Evolutionary conservation across 495 filamentous ascomycete genomes (phyloP).

Genomic region (Aspergillus haitiensis): DNA sequence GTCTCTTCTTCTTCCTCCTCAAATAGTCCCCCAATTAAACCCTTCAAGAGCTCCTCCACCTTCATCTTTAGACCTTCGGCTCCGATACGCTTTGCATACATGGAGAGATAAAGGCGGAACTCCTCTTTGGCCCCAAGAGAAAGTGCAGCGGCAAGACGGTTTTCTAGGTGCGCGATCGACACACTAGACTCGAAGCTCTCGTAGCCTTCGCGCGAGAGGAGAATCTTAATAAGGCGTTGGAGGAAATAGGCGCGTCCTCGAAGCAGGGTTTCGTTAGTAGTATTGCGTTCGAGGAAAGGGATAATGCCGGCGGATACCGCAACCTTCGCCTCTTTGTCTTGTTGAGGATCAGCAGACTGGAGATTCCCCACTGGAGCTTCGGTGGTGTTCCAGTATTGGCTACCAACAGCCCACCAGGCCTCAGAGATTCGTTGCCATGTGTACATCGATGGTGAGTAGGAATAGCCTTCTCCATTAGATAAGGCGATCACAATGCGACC

Average conservation of each 20-base stretch:
- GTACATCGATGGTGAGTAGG: conserved; percentile 77
- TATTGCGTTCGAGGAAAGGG: conserved; percentile 88
- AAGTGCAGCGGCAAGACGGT: conserved; percentile 84
- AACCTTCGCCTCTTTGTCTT: conserved; percentile 51
- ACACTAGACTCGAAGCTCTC: conserved; percentile 89
- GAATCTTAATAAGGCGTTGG: conserved; percentile 81
- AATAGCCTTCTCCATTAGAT: conserved; percentile 89
- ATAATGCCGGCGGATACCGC: conserved; percentile 90
- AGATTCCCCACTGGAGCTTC: conserved; percentile 78
- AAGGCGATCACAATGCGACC: conserved; percentile 82
- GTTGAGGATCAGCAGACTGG: conserved; percentile 61
- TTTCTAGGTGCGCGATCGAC: conserved; percentile 93
- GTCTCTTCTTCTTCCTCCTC: conserved; percentile 49
- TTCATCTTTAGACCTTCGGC: conserved; percentile 83
- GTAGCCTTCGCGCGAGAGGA: conserved; percentile 83
- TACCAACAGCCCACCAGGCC: conserved; percentile 96
- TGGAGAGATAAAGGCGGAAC: conserved; percentile 85
- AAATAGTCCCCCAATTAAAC: conserved; percentile 70
- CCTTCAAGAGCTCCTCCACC: conserved; percentile 85
- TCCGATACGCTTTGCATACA: conserved; percentile 95
- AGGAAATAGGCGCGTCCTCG: conserved; percentile 87
- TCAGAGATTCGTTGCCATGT: conserved; percentile 95
- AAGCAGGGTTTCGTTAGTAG: conserved; percentile 87
- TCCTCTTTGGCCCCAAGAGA: conserved; percentile 85
- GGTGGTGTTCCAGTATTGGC: conserved; percentile 98